A percentile compares a stretch with the other conserved stretches of the same genome.
These are phyloP conservation scores for Pelargonium fulgidum DNA, from an alignment of 441 rosid genomes.

Conservation along the genomic window DNA sequence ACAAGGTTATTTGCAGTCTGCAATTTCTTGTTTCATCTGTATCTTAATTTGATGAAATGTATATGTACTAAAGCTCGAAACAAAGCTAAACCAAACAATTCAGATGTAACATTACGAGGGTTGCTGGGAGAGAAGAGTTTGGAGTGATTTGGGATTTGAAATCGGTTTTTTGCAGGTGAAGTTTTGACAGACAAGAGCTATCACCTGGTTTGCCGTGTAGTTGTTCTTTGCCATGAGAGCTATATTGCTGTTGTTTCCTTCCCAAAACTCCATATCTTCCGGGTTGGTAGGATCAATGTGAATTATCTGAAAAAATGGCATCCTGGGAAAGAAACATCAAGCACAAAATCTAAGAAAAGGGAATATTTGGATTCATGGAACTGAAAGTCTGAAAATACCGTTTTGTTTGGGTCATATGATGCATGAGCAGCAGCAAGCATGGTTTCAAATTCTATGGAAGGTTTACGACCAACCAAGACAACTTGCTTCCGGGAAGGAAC, in stretches of 20 bases:
- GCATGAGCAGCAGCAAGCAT: constrained; percentile 79
- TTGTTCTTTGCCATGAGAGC: constrained; percentile 60
- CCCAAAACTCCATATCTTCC: constrained; percentile 77
- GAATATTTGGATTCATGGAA: neutral
- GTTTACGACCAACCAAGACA: constrained; percentile 55
- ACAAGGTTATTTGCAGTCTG: no score
- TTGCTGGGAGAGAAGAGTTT: constrained; percentile 46
- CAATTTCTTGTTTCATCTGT: no score
- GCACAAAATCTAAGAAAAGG: neutral
- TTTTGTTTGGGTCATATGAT: constrained; percentile 65
- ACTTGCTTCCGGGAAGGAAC: constrained; percentile 57
- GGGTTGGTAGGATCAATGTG: constrained; percentile 57
- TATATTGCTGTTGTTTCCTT: constrained; percentile 43
- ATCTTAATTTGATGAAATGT: no score
- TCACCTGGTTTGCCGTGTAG: constrained; percentile 41
- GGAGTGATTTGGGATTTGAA: constrained; percentile 40
- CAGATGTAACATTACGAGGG: constrained; percentile 8
- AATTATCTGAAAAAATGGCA: constrained; percentile 46
- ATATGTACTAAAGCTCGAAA: no score
- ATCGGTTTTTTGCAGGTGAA: constrained; percentile 73
- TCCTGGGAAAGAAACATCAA: neutral
- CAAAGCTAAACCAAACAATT: neutral
- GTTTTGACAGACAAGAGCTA: constrained; percentile 79
- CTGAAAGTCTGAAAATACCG: constrained; percentile 30
- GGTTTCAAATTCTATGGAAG: constrained; percentile 42